phyloP scores from a whole-genome alignment of 352 stramenopile genomes.

The Thraustotheca clavata region DNA sequence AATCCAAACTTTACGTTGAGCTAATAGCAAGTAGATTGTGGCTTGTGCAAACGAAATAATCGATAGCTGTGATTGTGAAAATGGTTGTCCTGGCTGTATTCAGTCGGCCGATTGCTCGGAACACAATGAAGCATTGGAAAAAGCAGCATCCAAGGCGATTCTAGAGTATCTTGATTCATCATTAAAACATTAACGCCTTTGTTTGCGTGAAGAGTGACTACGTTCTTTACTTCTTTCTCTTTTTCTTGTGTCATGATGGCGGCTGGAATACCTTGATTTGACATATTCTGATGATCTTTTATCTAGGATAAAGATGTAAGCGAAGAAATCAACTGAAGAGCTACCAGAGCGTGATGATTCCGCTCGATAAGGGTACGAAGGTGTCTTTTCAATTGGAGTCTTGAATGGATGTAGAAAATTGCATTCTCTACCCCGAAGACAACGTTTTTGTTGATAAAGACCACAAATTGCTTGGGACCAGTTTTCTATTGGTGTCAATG shows the following conservation, averaged over 20 bases:
- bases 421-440: constrained; percentile 10
- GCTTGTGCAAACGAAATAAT: constrained; percentile 57
- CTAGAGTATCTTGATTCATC: constrained; percentile 48
- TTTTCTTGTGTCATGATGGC: background rate
- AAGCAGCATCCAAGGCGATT: constrained; percentile 60
- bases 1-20: background rate
- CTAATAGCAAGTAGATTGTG: constrained; percentile 27
- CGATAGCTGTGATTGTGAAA: constrained; percentile 56
- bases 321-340: too few relatives aligned
- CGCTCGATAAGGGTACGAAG: background rate
- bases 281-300: too few relatives aligned
- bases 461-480: constrained; percentile 17
- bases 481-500: background rate
- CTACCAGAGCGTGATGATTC: too few relatives aligned
- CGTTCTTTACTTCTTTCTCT: too few relatives aligned
- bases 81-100: constrained; percentile 84
- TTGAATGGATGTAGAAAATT: constrained; percentile 19
- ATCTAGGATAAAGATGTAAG: background rate
- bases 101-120: constrained; percentile 78
- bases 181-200: too few relatives aligned
- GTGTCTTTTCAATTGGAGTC: constrained; percentile 5
- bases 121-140: constrained; percentile 87
- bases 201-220: too few relatives aligned
- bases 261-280: background rate
- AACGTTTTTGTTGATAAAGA: background rate